A percentile compares a stretch with the other conserved stretches of the same genome.
Conservation (phyloP, 2,329 filamentous ascomycete genomes). For the Fusarium falciforme region DNA sequence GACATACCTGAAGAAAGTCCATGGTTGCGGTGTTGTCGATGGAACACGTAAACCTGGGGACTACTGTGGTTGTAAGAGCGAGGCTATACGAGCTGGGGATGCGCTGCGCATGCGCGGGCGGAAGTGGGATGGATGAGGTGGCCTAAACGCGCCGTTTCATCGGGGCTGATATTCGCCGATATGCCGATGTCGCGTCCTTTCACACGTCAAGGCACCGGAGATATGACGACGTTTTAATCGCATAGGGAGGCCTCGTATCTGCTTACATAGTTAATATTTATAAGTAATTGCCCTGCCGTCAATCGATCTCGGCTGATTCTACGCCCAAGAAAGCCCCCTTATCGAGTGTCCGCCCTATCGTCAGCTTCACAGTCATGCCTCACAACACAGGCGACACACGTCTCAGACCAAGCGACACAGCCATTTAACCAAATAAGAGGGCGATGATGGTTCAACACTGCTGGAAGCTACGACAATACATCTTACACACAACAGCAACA, state of each 20-base stretch:
- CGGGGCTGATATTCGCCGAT: conserved; percentile 34
- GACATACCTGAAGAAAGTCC: conserved; percentile 60
- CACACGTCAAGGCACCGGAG: background rate
- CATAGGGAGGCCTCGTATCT: background rate
- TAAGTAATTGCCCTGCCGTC: background rate
- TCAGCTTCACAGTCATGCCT: background rate
- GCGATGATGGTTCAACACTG: conserved; percentile 39
- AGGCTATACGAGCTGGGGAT: conserved; percentile 25
- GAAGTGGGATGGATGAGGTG: conserved; percentile 40
- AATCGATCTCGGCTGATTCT: background rate
- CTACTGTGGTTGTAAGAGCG: conserved; percentile 36
- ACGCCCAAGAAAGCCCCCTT: background rate
- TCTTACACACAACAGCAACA: conserved; percentile 41
- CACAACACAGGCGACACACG: background rate
- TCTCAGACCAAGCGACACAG: background rate
- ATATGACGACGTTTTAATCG: background rate
- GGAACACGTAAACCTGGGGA: conserved; percentile 31
- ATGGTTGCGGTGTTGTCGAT: conserved; percentile 48
- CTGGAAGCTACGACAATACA: conserved; percentile 41
- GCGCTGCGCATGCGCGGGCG: conserved; percentile 1
- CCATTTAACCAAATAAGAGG: conserved; percentile 4
- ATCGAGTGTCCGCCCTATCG: background rate
- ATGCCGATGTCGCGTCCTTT: conserved; percentile 23
- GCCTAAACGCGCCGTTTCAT: conserved; percentile 35
- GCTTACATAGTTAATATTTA: background rate